These are phyloP conservation scores for Iris macrosiphon DNA, from an alignment of 106 monocot species.

Conservation along the genomic window DNA sequence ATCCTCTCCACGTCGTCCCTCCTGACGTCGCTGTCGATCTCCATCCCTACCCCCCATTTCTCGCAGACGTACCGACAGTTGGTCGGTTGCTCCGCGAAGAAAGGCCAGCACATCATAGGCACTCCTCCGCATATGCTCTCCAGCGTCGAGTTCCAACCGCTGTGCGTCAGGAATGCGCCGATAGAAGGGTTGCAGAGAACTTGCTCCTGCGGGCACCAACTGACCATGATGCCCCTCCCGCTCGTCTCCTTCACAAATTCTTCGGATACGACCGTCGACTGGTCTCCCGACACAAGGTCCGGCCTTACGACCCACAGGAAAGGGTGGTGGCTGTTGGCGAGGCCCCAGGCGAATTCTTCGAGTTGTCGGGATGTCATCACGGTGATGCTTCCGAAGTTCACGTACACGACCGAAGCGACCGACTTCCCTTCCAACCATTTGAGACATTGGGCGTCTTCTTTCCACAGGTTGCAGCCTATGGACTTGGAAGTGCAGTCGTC, in stretches of 20 bases:
- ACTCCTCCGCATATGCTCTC: slow-evolving; percentile 53
- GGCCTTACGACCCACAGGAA: slow-evolving; percentile 61
- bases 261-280: slow-evolving; percentile 6
- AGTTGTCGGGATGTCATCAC: slow-evolving; percentile 40
- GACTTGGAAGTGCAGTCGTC: background rate
- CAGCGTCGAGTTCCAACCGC: slow-evolving; percentile 65
- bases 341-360: slow-evolving; percentile 57
- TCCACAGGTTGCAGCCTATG: slow-evolving; percentile 45
- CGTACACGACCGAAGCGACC: slow-evolving; percentile 37
- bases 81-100: slow-evolving; percentile 63
- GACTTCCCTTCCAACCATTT: slow-evolving; percentile 30
- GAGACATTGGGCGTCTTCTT: slow-evolving; percentile 41
- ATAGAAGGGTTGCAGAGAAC: slow-evolving; percentile 45
- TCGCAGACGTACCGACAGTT: slow-evolving; percentile 51
- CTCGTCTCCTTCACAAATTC: slow-evolving; percentile 24
- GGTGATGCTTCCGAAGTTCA: slow-evolving; percentile 71
- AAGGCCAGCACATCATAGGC: slow-evolving; percentile 67
- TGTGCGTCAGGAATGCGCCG: slow-evolving; percentile 53
- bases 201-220: slow-evolving; percentile 56
- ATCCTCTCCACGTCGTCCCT: slow-evolving; percentile 32
- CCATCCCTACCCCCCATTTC: slow-evolving; percentile 53
- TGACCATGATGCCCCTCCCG: slow-evolving; percentile 26
- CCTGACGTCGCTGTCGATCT: slow-evolving; percentile 50
- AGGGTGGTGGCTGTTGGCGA: slow-evolving; percentile 21
- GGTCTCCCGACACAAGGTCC: slow-evolving; percentile 33